phyloP scores from a whole-genome alignment of 352 stramenopile species.

The Globisporangium canariense region DNA sequence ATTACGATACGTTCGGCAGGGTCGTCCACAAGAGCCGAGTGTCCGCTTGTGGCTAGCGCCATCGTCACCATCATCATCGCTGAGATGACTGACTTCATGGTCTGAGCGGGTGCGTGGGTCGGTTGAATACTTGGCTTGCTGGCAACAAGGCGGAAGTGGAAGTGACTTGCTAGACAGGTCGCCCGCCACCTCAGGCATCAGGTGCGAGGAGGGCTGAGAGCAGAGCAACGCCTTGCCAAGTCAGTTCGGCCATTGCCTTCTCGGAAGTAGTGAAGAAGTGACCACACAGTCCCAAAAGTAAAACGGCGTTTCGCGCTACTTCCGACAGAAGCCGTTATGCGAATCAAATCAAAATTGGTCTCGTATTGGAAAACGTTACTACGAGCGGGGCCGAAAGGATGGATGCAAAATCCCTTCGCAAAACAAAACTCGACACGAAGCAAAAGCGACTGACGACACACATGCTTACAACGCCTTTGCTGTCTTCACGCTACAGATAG shows the following conservation, averaged over 20 bases:
- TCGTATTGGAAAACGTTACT: no score
- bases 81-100: not conserved
- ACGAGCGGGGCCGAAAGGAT: no score
- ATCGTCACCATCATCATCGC: not conserved
- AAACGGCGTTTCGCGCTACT: not conserved
- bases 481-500: slow-evolving; percentile 1
- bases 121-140: not conserved
- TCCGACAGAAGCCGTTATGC: not conserved
- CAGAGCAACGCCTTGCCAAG: not conserved
- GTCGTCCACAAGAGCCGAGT: not conserved
- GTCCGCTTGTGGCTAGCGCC: not conserved
- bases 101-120: not conserved
- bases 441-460: no score
- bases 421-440: not conserved
- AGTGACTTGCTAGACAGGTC: not conserved
- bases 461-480: not conserved
- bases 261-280: not conserved
- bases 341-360: not conserved
- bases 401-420: not conserved
- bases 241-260: not conserved
- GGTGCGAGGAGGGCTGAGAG: no score
- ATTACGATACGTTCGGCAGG: not conserved
- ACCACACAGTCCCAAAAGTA: not conserved
- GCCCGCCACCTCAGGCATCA: not conserved
- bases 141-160: not conserved